Evolutionary conservation across 2,329 filamentous ascomycete genomes (phyloP), one percentile per base, ranked within the genome.

Genomic region (Aspergillus arachidicola): DNA sequence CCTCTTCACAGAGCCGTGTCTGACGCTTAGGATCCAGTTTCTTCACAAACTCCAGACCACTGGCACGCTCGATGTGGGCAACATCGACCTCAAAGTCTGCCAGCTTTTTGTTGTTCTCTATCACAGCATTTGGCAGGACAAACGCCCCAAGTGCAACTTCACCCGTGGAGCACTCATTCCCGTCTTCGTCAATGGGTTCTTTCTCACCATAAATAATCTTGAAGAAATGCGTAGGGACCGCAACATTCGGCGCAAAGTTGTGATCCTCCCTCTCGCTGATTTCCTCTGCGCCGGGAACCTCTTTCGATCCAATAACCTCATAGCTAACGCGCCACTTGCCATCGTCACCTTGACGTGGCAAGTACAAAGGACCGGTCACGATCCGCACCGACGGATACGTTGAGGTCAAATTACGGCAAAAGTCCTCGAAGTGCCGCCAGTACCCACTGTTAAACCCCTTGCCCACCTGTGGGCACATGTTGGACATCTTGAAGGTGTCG

Each of bases 371-470:
- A 0, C 95, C 95, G 0, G 95, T 99, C 61, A 97, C 92, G 69
- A 98, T 90, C 66, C 95, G 86, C 28, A 99, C 94, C 48, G 87
- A 91, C 0, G 94, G 94, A 75, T 97, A 99, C 59, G 83, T 85
- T 51, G 83, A 80, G 0, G 94, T 94, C 68, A 99, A 83, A 23
- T 93, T 85, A 9, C 95, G 87, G 81, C 94, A 97, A 75, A 98
- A 99, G 75, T 97, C 94, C 81, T 99, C 95, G 70, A 99, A 94
- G 78, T 98, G 95, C 43, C 95, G 91, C 95, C 95, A 99, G 86
- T 99, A 99, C 81, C 99, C 95, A 57, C 95, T 87, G 82, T 99
- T 99, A 85, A 99, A 99, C 63, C 95, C 95, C 75, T 97, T 93
- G 69, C 95, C 95, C 32, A 99, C 94, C 81, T 99, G 95, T 36